Base-by-base conservation (phyloP, 129 eudicot genomes). In the Flaveria bidentis region DNA sequence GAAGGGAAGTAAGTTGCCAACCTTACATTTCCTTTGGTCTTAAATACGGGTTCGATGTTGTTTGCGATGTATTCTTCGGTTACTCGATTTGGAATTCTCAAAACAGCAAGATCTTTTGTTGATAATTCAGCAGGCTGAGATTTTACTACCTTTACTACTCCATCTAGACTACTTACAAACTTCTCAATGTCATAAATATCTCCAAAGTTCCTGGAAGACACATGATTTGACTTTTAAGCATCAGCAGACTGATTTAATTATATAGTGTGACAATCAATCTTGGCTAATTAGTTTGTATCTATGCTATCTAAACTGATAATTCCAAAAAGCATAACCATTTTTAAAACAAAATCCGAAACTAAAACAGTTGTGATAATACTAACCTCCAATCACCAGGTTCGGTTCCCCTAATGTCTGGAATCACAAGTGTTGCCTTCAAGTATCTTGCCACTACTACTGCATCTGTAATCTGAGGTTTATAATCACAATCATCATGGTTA, bases 321-420 rank as follows among this genome's bases (percentile, higher is more conserved):
- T 64, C 44, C 68, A 28, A 28, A 28, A 28, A 28, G 20, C 10
- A 63, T 7, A 30, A 63, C 11, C 69, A 63, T 28, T 17, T 17
- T 63, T 33, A 28, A 63, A 63, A n/a, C 44, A 10, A 7, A 63
- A 63, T 5, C 23, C 12, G 68, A 63, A 30, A 63, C 46, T 63
- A 39, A 65, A 41, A 15, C 2, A 9, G 7, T 47, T 50, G 44
- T 70, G 61, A 69, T 17, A 50, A 50, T 66, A 41, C 71, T 78
- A 56, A 94, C 99, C 90, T 91, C 81, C 84, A 83, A 69, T 94
- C 94, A 36, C 97, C 96, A 77, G 96, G 91, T 46, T 82, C 81
- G 83, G 90, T 87, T 80, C 99, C 99, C 76, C 99, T 86, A 16
- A 94, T 87, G 81, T 94, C 99, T 51, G 99, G 99, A 78, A 94